A percentile compares a stretch with the other conserved stretches of the same genome.
phyloP scores from a whole-genome alignment of 2,329 filamentous ascomycete species.

The Leptographium wingfieldii region DNA sequence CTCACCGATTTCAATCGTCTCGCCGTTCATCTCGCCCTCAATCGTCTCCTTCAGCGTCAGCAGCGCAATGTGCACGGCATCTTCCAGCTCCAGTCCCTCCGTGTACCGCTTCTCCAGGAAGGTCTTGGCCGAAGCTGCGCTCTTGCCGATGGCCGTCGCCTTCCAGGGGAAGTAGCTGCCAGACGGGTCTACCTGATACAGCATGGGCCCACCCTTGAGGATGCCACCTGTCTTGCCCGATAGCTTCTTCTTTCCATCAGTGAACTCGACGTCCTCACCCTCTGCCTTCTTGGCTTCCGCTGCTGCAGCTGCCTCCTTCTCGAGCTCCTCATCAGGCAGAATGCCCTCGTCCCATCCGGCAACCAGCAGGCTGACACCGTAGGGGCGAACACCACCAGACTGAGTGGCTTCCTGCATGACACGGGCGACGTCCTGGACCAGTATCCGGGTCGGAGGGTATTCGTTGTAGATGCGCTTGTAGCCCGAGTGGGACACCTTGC shows the following conservation, averaged over 20 bases:
- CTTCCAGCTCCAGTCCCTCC: slow-evolving; percentile 90
- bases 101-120: slow-evolving; percentile 99
- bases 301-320: slow-evolving; percentile 37
- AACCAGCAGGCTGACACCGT: slow-evolving; percentile 89
- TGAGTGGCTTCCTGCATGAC: slow-evolving; percentile 99
- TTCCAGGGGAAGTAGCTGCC: slow-evolving; percentile 99
- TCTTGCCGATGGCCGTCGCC: slow-evolving; percentile 97
- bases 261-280: slow-evolving; percentile 9
- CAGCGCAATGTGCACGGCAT: slow-evolving; percentile 95
- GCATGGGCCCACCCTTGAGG: slow-evolving; percentile 86
- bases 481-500: slow-evolving; percentile 93
- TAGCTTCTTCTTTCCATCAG: slow-evolving; percentile 51
- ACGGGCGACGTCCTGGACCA: slow-evolving; percentile 93
- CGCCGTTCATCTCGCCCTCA: slow-evolving; percentile 97
- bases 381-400: slow-evolving; percentile 91
- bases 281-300: slow-evolving; percentile 33
- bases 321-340: slow-evolving; percentile 65
- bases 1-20: slow-evolving; percentile 94
- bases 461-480: slow-evolving; percentile 99
- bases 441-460: slow-evolving; percentile 97
- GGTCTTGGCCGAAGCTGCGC: slow-evolving; percentile 94
- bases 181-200: slow-evolving; percentile 98
- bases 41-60: slow-evolving; percentile 98
- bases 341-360: slow-evolving; percentile 98
- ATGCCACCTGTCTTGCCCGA: slow-evolving; percentile 88